These are phyloP conservation scores for Mucor indicus DNA, from an alignment of 371 early-diverging fungal species.

Conservation along the genomic window DNA sequence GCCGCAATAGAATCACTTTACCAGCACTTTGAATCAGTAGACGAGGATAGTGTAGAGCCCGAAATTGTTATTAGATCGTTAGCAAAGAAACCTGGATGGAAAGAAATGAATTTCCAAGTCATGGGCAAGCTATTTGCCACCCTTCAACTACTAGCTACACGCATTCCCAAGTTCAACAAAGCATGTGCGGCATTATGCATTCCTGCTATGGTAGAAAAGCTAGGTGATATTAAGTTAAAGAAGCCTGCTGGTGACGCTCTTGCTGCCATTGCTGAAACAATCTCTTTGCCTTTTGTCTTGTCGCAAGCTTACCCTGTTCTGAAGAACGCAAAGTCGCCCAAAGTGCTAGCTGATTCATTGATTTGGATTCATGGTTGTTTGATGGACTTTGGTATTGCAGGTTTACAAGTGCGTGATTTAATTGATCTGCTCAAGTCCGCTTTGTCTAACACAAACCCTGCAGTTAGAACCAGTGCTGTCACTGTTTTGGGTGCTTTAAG, in stretches of 20 bases:
- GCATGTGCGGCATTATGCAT: constrained; percentile 75
- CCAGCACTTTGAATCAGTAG: constrained; percentile 53
- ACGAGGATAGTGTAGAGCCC: constrained; percentile 59
- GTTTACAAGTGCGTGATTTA: constrained; percentile 73
- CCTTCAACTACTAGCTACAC: constrained; percentile 64
- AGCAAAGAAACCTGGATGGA: constrained; percentile 87
- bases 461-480: constrained; percentile 79
- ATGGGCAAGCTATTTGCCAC: constrained; percentile 63
- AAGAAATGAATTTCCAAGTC: constrained; percentile 95
- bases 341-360: constrained; percentile 82
- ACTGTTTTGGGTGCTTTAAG: constrained; percentile 77
- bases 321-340: constrained; percentile 84
- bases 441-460: constrained; percentile 78
- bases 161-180: constrained; percentile 63
- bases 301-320: constrained; percentile 74
- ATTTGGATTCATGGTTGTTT: constrained; percentile 79
- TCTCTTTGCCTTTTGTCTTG: constrained; percentile 78
- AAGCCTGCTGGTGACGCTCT: constrained; percentile 79
- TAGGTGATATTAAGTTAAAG: constrained; percentile 93
- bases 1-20: constrained; percentile 80
- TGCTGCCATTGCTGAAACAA: constrained; percentile 68
- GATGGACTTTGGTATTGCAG: constrained; percentile 85
- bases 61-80: constrained; percentile 83
- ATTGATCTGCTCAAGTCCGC: constrained; percentile 80
- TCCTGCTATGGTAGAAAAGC: constrained; percentile 77